Evolutionary conservation across 176 grass and related monocot species (phyloP), one percentile per base, ranked within the genome.

Genomic region (Chrysopogon serrulatus): DNA sequence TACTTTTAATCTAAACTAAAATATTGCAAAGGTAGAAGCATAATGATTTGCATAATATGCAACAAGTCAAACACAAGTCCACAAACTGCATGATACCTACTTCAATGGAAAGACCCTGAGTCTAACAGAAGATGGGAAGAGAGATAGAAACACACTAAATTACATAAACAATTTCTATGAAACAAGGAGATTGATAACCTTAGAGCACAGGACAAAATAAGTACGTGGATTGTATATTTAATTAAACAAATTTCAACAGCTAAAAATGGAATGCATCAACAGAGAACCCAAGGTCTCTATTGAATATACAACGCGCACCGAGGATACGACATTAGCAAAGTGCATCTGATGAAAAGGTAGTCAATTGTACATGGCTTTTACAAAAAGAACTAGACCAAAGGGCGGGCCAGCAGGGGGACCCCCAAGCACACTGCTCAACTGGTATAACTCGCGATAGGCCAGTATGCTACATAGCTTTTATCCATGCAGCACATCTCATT

Each of bases 181-280:
- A 39, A 21, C 61, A 59, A 74, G 23, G 28, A 80, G 31, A 80
- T 74, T 37, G 57, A 34, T 53, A 61, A 34, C 41, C 56, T 27
- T 79, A 57, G 56, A 47, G 47, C 44, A 65, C 37, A 73, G 44
- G 66, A 88, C 14, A 48, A 44, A 34, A 31, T 0, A 72, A 72
- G 51, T 28, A 51, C 26, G 28, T 66, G 28, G 18, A 47, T 64
- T 45, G 15, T 34, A 8, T 15, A 23, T 48, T 66, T 65, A 28
- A 12, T 43, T 84, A 71, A 69, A 61, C 35, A 61, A 42, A 85
- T 21, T 7, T 60, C 12, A 71, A 47, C 30, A 35, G 30, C 35
- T 78, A 39, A 39, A 86, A 82, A 67, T 48, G 71, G 32, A 81
- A 90, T 82, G 54, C 18, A 21, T 53, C 15, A 43, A 68, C 10